Evolutionary conservation across 2,329 filamentous ascomycete species (phyloP).

Genomic region (Cryphonectria japonica): DNA sequence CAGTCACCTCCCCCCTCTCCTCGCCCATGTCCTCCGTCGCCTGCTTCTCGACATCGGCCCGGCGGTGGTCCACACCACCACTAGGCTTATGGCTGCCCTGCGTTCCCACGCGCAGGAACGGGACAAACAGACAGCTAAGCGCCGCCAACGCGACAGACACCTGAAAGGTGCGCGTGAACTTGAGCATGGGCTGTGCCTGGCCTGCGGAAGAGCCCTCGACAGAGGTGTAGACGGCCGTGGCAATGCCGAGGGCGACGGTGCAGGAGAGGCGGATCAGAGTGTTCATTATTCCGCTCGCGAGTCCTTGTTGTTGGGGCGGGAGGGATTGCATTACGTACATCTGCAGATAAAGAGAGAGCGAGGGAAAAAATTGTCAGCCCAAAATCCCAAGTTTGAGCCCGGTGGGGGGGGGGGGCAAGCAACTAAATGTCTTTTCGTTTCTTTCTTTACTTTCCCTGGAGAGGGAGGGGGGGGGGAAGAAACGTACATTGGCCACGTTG

Average conservation of each 20-base stretch:
- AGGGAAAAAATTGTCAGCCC: neutral
- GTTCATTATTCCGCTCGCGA: constrained; percentile 71
- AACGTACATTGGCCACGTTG: constrained; percentile 67
- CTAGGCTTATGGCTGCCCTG: constrained; percentile 45
- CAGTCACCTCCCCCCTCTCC: neutral
- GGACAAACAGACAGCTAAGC: constrained; percentile 50
- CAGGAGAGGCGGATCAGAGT: constrained; percentile 64
- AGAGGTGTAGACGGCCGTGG: constrained; percentile 63
- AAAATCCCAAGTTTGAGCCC: neutral
- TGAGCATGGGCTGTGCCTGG: constrained; percentile 47
- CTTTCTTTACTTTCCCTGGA: too few relatives aligned
- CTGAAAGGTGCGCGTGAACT: constrained; percentile 57
- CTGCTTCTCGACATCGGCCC: neutral
- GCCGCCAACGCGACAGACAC: constrained; percentile 50
- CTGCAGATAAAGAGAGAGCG: constrained; percentile 37
- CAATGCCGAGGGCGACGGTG: constrained; percentile 63
- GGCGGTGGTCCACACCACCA: neutral
- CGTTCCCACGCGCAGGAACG: constrained; percentile 57
- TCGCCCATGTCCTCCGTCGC: neutral
- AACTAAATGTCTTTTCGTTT: too few relatives aligned
- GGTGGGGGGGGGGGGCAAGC: too few relatives aligned
- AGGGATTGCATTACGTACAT: constrained; percentile 73
- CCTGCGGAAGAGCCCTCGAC: constrained; percentile 42
- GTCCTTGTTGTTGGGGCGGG: constrained; percentile 63
- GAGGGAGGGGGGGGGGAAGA: too few relatives aligned